Conservation (phyloP, 352 stramenopile species). For the Phytophthora nicotianae region DNA sequence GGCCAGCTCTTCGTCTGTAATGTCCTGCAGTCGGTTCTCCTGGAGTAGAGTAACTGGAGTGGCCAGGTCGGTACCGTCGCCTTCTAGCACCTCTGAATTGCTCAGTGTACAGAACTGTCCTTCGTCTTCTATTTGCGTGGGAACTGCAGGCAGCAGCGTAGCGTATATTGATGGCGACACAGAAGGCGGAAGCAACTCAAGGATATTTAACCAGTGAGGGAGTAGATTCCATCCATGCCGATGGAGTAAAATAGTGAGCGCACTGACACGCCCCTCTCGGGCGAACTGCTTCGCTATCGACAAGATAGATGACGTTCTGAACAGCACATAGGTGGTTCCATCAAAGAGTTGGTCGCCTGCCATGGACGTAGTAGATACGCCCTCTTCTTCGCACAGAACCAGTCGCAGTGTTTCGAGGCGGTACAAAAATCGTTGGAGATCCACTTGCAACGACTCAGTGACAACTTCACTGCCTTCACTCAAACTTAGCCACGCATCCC, state of each 20-base stretch:
- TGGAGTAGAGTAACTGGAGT: conserved; percentile 31
- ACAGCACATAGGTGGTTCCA: conserved; percentile 35
- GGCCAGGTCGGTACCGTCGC: conserved; percentile 17
- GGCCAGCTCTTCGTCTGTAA: conserved; percentile 42
- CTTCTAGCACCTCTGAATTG: neutral
- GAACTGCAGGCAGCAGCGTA: conserved; percentile 55
- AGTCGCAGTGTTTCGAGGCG: conserved; percentile 55
- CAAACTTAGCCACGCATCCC: conserved; percentile 32
- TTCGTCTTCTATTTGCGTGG: conserved; percentile 27
- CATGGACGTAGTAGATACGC: conserved; percentile 17
- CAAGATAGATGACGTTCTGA: conserved; percentile 40
- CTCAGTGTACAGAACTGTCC: conserved; percentile 54
- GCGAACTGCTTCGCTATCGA: conserved; percentile 52
- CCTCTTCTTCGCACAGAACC: conserved; percentile 41
- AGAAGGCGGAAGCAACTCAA: conserved; percentile 49
- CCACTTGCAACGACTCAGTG: conserved; percentile 15
- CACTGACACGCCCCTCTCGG: conserved; percentile 48
- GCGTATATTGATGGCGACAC: conserved; percentile 46
- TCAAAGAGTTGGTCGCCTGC: conserved; percentile 49
- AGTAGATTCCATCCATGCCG: conserved; percentile 63
- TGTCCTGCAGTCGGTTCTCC: conserved; percentile 52
- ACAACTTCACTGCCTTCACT: conserved; percentile 8
- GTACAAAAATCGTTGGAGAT: conserved; percentile 46
- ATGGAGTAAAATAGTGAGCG: conserved; percentile 50
- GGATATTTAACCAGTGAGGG: conserved; percentile 49